Evolutionary conservation across 179 eudicot genomes (phyloP).

Genomic region (Corrigiola litoralis): DNA sequence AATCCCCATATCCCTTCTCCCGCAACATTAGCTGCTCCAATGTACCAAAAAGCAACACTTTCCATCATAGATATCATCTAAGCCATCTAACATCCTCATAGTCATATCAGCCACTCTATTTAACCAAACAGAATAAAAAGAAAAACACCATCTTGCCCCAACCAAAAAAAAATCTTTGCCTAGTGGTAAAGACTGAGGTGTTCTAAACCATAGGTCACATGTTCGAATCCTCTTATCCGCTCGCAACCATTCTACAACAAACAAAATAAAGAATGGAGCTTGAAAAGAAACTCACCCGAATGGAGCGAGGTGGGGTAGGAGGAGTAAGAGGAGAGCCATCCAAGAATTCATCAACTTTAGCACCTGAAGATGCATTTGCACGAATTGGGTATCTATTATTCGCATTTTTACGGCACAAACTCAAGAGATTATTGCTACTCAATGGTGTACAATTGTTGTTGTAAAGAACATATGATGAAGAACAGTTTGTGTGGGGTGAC

Average conservation of each 20-base stretch:
- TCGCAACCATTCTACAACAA: neutral
- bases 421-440: conserved; percentile 7
- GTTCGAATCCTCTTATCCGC: neutral
- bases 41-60: too few species aligned
- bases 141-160: too few species aligned
- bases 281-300: conserved; percentile 49
- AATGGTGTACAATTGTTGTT: conserved; percentile 9
- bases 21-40: too few species aligned
- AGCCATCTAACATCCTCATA: too few species aligned
- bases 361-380: conserved; percentile 26
- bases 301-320: conserved; percentile 17
- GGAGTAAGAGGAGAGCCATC: conserved; percentile 18
- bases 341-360: conserved; percentile 29
- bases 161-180: too few species aligned
- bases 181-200: too few species aligned
- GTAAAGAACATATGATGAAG: conserved; percentile 19
- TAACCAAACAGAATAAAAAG: too few species aligned
- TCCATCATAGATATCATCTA: too few species aligned
- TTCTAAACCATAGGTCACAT: too few species aligned
- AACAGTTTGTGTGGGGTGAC: conserved; percentile 3
- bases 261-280: neutral
- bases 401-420: conserved; percentile 10
- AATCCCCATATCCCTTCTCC: too few species aligned
- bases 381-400: conserved; percentile 22
- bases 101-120: too few species aligned